Evolutionary conservation across 2,329 filamentous ascomycete genomes (phyloP).

Genomic region (Chaetomiaceae sp.): DNA sequence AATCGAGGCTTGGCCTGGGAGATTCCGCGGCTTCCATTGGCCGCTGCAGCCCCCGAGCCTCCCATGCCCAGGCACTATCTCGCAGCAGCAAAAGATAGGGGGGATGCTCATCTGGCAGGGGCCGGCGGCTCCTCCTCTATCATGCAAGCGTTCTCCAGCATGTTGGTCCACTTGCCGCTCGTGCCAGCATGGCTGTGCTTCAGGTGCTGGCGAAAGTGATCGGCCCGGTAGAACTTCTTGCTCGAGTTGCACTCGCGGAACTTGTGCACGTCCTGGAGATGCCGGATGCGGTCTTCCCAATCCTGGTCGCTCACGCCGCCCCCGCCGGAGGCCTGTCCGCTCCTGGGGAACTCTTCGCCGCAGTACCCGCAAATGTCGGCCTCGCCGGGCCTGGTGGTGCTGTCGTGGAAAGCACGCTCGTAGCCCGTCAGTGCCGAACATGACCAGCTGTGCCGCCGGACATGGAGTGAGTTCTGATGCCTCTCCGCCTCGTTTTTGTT

Average conservation of each 20-base stretch:
- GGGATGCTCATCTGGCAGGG: slow-evolving; percentile 32
- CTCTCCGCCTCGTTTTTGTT: slow-evolving; percentile 98
- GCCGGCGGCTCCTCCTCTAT: slow-evolving; percentile 71
- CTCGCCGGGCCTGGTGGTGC: slow-evolving; percentile 60
- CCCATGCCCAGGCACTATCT: too few relatives aligned
- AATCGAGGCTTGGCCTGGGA: too few relatives aligned
- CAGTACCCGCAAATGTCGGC: slow-evolving; percentile 91
- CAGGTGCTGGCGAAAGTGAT: slow-evolving; percentile 96
- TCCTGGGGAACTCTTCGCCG: slow-evolving; percentile 75
- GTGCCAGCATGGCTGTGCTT: slow-evolving; percentile 97
- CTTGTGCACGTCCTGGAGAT: slow-evolving; percentile 89
- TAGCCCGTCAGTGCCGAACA: slow-evolving; percentile 79
- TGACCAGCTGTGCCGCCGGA: slow-evolving; percentile 92
- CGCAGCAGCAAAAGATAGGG: too few relatives aligned
- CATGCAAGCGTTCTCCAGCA: slow-evolving; percentile 96
- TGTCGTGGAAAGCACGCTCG: slow-evolving; percentile 82
- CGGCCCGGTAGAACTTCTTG: slow-evolving; percentile 96
- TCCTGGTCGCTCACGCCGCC: slow-evolving; percentile 65
- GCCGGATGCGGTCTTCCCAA: slow-evolving; percentile 81
- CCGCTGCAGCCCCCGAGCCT: neutral
- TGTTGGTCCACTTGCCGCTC: slow-evolving; percentile 98
- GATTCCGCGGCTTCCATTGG: too few relatives aligned
- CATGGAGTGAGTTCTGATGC: slow-evolving; percentile 91
- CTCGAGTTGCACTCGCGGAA: slow-evolving; percentile 97
- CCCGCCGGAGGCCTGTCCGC: slow-evolving; percentile 37